These are phyloP conservation scores for Chrysoporthe deuterocubensis DNA, from an alignment of 2,329 filamentous ascomycete species.

Conservation along the genomic window DNA sequence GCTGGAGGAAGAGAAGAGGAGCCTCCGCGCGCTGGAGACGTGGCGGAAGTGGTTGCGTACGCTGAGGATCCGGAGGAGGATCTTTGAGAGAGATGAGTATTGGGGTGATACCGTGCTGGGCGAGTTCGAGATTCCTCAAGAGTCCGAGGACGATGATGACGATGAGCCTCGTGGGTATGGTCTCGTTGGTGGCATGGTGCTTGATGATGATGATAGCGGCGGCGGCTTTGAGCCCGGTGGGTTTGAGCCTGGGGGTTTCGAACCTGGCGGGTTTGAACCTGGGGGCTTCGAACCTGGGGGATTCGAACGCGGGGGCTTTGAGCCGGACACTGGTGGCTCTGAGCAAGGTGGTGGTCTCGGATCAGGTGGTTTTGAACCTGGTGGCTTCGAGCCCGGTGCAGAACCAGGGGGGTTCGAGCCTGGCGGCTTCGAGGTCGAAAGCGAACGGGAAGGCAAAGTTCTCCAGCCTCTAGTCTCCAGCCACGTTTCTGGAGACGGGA, in stretches of 20 bases:
- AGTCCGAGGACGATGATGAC: slow-evolving; percentile 31
- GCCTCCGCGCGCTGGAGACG: slow-evolving; percentile 63
- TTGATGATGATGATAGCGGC: slow-evolving; percentile 11
- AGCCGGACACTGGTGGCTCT: slow-evolving; percentile 25
- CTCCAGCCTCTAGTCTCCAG: not conserved
- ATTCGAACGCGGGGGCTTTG: slow-evolving; percentile 11
- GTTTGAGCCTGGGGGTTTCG: slow-evolving; percentile 9
- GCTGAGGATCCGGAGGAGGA: slow-evolving; percentile 74
- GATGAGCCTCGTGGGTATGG: slow-evolving; percentile 17
- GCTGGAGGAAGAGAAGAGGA: slow-evolving; percentile 65
- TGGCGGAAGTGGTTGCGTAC: slow-evolving; percentile 82
- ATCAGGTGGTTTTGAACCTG: not conserved
- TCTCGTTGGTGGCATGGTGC: slow-evolving; percentile 1
- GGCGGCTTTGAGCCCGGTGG: slow-evolving; percentile 19
- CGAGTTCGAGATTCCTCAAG: slow-evolving; percentile 30
- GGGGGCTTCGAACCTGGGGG: slow-evolving; percentile 17
- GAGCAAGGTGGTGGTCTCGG: not conserved
- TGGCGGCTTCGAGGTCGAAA: too few species aligned
- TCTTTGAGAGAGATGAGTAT: slow-evolving; percentile 49
- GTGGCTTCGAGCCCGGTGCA: too few species aligned
- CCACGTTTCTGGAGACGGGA: not conserved
- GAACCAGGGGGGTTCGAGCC: too few species aligned
- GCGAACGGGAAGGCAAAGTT: too few species aligned
- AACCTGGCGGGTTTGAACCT: not conserved
- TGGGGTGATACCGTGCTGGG: slow-evolving; percentile 16